Evolutionary conservation across 768 basidiomycete species (phyloP).

Genomic region (Infundibulicybe gibba): DNA sequence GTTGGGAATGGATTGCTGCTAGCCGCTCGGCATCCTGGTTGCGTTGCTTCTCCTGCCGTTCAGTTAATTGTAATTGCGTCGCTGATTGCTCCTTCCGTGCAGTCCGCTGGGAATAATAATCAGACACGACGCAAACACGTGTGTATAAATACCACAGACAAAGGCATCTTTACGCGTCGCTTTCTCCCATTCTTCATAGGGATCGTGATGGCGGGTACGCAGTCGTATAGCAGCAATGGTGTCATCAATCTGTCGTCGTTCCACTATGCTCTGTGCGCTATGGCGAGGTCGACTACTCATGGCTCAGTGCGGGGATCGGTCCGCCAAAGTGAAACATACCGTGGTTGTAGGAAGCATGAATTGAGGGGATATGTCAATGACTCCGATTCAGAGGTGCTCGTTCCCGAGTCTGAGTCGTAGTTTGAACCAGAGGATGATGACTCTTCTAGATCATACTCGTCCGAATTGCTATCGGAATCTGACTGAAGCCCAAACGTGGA

Average conservation of each 20-base stretch:
- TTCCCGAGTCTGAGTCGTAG: constrained; percentile 30
- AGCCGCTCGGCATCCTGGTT: constrained; percentile 28
- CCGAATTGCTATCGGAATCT: constrained; percentile 39
- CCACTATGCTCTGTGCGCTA: constrained; percentile 28
- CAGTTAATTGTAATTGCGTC: constrained; percentile 26
- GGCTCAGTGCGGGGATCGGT: constrained; percentile 1
- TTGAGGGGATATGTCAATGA: constrained; percentile 15
- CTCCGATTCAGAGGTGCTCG: constrained; percentile 21
- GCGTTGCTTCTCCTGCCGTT: constrained; percentile 43
- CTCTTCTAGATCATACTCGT: constrained; percentile 24
- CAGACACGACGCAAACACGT: not conserved
- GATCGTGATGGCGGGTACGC: constrained; percentile 48
- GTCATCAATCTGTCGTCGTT: constrained; percentile 42
- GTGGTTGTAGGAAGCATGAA: not conserved
- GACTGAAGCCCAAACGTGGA: constrained; percentile 55
- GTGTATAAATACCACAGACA: constrained; percentile 26
- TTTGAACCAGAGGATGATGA: constrained; percentile 8
- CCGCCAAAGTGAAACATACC: constrained; percentile 2
- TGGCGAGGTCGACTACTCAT: constrained; percentile 18
- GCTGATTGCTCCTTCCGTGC: constrained; percentile 39
- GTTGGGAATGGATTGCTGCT: constrained; percentile 38
- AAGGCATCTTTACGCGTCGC: constrained; percentile 48
- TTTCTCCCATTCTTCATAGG: constrained; percentile 57
- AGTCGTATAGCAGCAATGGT: constrained; percentile 49
- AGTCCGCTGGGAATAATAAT: constrained; percentile 27